Evolutionary conservation across 495 filamentous ascomycete species (phyloP).

Genomic region (Penicillium samsonianum): DNA sequence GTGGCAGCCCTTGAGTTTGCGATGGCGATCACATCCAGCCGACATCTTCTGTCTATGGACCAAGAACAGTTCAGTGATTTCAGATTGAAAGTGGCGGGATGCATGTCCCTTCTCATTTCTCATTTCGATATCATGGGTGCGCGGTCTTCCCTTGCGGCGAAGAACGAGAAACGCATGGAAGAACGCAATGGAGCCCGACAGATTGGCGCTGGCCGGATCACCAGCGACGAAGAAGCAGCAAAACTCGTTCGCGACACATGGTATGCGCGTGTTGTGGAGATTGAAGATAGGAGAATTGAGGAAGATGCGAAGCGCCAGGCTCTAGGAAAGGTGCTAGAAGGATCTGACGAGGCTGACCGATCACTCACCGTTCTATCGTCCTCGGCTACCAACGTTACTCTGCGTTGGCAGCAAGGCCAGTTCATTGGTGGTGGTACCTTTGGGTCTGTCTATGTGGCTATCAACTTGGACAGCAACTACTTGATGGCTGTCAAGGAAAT

Average conservation of each 20-base stretch:
- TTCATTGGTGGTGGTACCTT: constrained; percentile 97
- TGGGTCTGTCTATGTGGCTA: constrained; percentile 93
- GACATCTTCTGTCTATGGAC: constrained; percentile 83
- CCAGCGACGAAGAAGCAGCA: constrained; percentile 83
- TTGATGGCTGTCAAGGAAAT: constrained; percentile 99
- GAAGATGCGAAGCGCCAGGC: constrained; percentile 86
- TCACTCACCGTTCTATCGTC: constrained; percentile 92
- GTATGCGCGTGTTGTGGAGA: constrained; percentile 63
- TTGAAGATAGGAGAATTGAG: constrained; percentile 77
- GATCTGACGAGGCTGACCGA: constrained; percentile 90
- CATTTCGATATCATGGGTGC: constrained; percentile 99
- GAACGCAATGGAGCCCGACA: constrained; percentile 76
- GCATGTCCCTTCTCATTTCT: constrained; percentile 96
- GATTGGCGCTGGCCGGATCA: constrained; percentile 71
- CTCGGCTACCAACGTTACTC: constrained; percentile 87
- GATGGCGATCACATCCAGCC: constrained; percentile 92
- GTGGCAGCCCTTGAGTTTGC: constrained; percentile 93
- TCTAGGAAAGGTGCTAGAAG: constrained; percentile 86
- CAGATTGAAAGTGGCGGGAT: constrained; percentile 87
- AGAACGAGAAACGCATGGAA: constrained; percentile 79
- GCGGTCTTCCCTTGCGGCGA: constrained; percentile 85
- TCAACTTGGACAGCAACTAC: constrained; percentile 93
- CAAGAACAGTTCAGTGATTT: constrained; percentile 81
- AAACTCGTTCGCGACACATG: constrained; percentile 72
- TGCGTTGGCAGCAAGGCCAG: constrained; percentile 97